Evolutionary conservation across 495 filamentous ascomycete species (phyloP).

Genomic region (Penicillium pulvis): DNA sequence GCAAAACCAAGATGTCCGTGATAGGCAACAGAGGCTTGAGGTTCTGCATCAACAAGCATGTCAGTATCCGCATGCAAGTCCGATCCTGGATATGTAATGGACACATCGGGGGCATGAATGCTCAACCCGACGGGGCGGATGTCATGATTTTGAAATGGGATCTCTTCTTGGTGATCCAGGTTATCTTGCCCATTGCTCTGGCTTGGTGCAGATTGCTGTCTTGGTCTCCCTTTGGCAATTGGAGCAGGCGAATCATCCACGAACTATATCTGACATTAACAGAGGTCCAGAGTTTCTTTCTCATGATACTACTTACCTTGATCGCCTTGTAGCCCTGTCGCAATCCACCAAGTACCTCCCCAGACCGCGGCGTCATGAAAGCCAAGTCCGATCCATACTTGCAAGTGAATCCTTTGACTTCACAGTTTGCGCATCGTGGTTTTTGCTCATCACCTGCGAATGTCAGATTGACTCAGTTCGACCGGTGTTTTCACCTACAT

Average conservation of each 20-base stretch:
- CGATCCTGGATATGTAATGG: not conserved
- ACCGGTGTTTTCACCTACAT: conserved; percentile 13
- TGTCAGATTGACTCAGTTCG: conserved; percentile 1
- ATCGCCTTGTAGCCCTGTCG: conserved; percentile 23
- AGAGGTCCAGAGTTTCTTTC: not conserved
- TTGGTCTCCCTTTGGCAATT: conserved; percentile 3
- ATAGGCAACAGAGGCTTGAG: not conserved
- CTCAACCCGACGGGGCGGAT: not conserved
- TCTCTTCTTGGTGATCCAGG: not conserved
- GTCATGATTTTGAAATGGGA: not conserved
- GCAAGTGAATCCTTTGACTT: conserved; percentile 30
- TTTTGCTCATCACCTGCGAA: conserved; percentile 31
- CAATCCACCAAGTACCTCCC: conserved; percentile 7
- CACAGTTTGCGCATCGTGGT: conserved; percentile 31
- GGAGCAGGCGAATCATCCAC: conserved; percentile 27
- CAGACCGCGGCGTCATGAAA: conserved; percentile 23
- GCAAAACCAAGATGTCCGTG: not conserved
- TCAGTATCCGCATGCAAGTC: not conserved
- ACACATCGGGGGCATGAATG: not conserved
- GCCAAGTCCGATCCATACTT: conserved; percentile 29
- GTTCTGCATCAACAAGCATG: not conserved
- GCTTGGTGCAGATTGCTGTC: not conserved
- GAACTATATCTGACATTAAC: conserved; percentile 17
- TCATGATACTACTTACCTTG: conserved; percentile 15
- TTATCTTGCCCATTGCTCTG: not conserved